These are phyloP conservation scores for Boletellus sp. DNA, from an alignment of 768 basidiomycete genomes.

Conservation along the genomic window DNA sequence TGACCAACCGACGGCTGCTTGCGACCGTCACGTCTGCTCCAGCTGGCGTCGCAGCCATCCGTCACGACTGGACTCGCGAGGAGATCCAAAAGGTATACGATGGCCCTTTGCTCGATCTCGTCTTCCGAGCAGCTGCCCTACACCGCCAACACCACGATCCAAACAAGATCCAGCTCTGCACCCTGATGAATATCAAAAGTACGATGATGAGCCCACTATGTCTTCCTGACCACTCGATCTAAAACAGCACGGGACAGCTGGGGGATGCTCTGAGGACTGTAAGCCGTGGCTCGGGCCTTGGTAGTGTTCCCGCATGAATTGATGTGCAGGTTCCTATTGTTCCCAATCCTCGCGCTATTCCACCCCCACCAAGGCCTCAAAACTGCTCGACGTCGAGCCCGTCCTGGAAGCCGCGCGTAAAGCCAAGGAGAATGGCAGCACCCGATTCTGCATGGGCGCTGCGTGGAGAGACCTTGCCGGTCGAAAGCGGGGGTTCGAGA, in stretches of 20 bases:
- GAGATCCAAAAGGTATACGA: conserved; percentile 89
- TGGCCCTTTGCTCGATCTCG: conserved; percentile 79
- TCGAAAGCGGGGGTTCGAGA: conserved; percentile 89
- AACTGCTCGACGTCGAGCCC: conserved; percentile 83
- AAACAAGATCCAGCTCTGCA: conserved; percentile 90
- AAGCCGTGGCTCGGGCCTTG: conserved; percentile 26
- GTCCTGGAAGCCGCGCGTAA: conserved; percentile 89
- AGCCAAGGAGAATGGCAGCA: conserved; percentile 95
- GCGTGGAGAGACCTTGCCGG: conserved; percentile 96
- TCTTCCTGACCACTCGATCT: conserved; percentile 13
- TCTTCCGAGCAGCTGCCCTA: conserved; percentile 79
- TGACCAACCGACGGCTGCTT: conserved; percentile 43
- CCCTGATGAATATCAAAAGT: conserved; percentile 99
- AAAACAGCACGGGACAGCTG: conserved; percentile 49
- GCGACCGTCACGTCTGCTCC: conserved; percentile 48
- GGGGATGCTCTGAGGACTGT: conserved; percentile 97
- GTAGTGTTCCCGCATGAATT: not conserved
- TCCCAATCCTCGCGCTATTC: conserved; percentile 95
- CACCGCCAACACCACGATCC: conserved; percentile 88
- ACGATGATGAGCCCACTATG: conserved; percentile 31
- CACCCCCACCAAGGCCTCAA: conserved; percentile 84
- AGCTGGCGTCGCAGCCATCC: conserved; percentile 25
- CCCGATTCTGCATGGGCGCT: conserved; percentile 98
- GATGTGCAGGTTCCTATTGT: conserved; percentile 80
- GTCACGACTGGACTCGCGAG: conserved; percentile 68